These are phyloP conservation scores for Pinus taeda DNA, from an alignment of 75 land plant genomes.

Conservation along the genomic window DNA sequence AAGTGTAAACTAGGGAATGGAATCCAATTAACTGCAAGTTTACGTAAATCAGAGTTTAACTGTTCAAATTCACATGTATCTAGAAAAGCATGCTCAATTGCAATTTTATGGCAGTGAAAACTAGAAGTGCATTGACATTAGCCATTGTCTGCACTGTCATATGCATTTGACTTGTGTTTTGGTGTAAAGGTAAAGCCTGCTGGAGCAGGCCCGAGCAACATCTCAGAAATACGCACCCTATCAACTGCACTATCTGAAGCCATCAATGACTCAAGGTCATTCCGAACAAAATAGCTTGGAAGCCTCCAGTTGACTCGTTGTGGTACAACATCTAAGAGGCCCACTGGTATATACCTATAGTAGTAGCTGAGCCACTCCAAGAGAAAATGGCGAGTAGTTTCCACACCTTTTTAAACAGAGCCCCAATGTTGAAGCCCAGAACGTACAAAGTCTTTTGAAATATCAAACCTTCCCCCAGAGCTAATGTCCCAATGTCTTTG, in stretches of 20 bases:
- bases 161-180: conserved; percentile 98
- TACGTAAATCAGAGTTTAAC: no score
- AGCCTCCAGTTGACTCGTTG: conserved; percentile 92
- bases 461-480: conserved; percentile 70
- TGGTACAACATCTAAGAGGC: conserved; percentile 88
- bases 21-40: no score
- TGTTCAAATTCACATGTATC: neutral
- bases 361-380: conserved; percentile 97
- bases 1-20: no score
- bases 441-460: conserved; percentile 75
- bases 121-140: conserved; percentile 22
- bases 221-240: conserved; percentile 92
- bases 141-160: conserved; percentile 96
- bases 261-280: conserved; percentile 97
- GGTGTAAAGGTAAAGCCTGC: conserved; percentile 85
- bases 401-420: conserved; percentile 96
- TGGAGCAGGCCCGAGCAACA: conserved; percentile 96
- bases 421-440: conserved; percentile 99
- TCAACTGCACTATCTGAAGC: conserved; percentile 98
- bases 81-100: neutral
- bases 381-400: conserved; percentile 91
- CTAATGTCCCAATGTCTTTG: conserved; percentile 98
- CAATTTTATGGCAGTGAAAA: neutral
- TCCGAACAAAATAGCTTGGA: conserved; percentile 80
- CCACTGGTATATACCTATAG: conserved; percentile 88